Evolutionary conservation across 306 rosid species (phyloP).

Genomic region (Elaeagnus macrophylla): DNA sequence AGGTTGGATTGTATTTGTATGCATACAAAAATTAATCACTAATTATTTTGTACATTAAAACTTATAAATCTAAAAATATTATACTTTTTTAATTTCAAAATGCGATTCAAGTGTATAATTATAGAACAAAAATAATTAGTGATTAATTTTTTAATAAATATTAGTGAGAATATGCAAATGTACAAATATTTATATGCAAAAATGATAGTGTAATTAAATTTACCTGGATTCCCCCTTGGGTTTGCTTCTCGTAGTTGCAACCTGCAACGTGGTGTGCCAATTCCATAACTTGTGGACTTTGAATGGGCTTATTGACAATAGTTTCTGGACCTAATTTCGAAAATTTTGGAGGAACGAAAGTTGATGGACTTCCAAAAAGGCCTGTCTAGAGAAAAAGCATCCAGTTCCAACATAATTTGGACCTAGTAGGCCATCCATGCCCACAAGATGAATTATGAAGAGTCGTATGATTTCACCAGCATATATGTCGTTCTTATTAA

Average conservation of each 20-base stretch:
- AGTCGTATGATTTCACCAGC: not conserved
- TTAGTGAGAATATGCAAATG: no score
- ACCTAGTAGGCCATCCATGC: conserved; percentile 30
- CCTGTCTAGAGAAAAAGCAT: conserved; percentile 26
- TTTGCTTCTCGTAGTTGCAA: conserved; percentile 23
- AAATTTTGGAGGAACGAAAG: conserved; percentile 10
- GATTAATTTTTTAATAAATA: no score
- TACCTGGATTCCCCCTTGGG: conserved; percentile 41
- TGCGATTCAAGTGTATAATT: no score
- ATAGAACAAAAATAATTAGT: no score
- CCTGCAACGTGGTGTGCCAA: conserved; percentile 23
- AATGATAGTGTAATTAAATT: no score
- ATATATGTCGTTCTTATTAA: conserved; percentile 22
- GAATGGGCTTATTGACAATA: conserved; percentile 20
- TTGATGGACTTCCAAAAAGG: conserved; percentile 31
- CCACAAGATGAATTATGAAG: conserved; percentile 9
- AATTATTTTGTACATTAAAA: no score
- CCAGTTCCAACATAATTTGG: conserved; percentile 25
- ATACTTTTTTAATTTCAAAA: no score
- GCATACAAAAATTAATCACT: no score
- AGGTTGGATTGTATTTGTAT: no score
- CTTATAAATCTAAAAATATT: no score
- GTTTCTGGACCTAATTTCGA: conserved; percentile 10
- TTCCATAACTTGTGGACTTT: conserved; percentile 3
- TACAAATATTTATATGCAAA: no score